phyloP scores from a whole-genome alignment of 257 asterid genomes.

The Datura wrightii region DNA sequence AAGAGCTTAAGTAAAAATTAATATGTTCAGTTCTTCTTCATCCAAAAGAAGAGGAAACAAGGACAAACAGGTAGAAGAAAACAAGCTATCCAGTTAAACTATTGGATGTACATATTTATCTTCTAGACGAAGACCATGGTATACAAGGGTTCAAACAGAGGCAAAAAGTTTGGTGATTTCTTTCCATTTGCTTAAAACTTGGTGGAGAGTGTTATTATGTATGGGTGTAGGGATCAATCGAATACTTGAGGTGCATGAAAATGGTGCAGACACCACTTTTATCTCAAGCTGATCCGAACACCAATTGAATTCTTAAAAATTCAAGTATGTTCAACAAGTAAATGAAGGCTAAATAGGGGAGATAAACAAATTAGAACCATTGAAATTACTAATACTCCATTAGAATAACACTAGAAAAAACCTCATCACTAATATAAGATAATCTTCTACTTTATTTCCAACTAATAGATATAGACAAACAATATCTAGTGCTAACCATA shows the following conservation, averaged over 20 bases:
- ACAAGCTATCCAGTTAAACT: not conserved
- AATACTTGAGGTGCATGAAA: not conserved
- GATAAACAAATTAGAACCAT: conserved; percentile 6
- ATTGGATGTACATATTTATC: no score
- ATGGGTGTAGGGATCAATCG: not conserved
- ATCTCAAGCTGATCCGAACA: not conserved
- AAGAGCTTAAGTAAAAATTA: not conserved
- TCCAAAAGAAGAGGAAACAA: conserved; percentile 8
- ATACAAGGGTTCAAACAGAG: not conserved
- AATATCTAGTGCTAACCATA: not conserved
- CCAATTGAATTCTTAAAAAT: not conserved
- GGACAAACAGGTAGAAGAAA: not conserved
- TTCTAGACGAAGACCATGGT: not conserved
- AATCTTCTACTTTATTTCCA: not conserved
- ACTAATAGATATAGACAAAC: not conserved
- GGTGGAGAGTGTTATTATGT: not conserved
- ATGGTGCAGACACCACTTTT: not conserved
- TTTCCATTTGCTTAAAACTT: not conserved
- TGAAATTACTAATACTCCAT: not conserved
- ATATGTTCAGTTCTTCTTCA: not conserved
- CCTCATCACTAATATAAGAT: not conserved
- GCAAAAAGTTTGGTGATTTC: not conserved
- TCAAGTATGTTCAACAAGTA: not conserved
- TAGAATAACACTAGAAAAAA: not conserved
- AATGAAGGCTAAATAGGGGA: not conserved